Conservation (phyloP, 176 grass and related monocot species). For the Lolium perenne region DNA sequence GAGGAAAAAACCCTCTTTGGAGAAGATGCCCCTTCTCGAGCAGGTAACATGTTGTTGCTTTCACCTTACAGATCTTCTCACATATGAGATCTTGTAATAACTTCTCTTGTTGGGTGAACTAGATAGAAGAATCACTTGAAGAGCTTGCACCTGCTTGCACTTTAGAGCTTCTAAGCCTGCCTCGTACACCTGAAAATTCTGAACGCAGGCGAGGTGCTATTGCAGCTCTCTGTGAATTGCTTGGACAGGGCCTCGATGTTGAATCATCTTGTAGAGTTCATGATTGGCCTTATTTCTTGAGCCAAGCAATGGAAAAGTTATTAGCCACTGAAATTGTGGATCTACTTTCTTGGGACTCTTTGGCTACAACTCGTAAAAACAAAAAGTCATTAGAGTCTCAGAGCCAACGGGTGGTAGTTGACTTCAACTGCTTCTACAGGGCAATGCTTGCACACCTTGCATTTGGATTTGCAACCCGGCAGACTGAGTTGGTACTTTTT, state of each 20-base stretch:
- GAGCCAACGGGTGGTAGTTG: conserved; percentile 79
- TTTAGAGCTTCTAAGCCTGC: conserved; percentile 72
- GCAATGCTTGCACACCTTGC: conserved; percentile 83
- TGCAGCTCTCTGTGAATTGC: conserved; percentile 85
- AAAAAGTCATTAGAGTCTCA: conserved; percentile 89
- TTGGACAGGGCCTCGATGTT: conserved; percentile 91
- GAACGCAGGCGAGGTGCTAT: conserved; percentile 88
- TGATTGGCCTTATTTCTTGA: conserved; percentile 93
- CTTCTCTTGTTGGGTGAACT: conserved; percentile 49
- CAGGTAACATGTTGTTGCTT: conserved; percentile 62
- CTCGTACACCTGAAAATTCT: conserved; percentile 69
- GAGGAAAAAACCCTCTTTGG: conserved; percentile 82
- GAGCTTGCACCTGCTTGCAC: conserved; percentile 98
- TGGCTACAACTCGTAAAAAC: conserved; percentile 83
- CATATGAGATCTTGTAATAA: conserved; percentile 26
- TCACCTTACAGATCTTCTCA: conserved; percentile 27
- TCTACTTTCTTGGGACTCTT: conserved; percentile 88
- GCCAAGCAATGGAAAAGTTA: conserved; percentile 75
- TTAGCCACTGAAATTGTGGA: conserved; percentile 87
- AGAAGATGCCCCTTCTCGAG: conserved; percentile 85
- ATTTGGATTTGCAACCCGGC: conserved; percentile 80
- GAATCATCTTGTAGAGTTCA: conserved; percentile 87
- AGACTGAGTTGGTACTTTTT: conserved; percentile 78
- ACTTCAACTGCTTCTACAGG: conserved; percentile 83
- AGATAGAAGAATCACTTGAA: conserved; percentile 99